Conservation (phyloP, 2,329 filamentous ascomycete species). For the Botrytis pseudocinerea region DNA sequence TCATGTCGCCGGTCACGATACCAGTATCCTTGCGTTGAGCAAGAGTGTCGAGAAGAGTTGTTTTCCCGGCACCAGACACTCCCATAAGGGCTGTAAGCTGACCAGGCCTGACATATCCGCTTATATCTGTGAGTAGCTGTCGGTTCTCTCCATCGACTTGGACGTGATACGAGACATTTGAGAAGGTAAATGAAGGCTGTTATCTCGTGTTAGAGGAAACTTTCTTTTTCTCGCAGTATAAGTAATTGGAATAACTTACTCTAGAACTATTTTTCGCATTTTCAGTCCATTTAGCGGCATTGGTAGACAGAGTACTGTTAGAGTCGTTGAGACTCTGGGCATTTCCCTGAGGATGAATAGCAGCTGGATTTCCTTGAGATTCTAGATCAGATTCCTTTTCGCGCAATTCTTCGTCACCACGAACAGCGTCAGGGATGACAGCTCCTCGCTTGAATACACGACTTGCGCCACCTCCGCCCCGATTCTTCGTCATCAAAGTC, state of each 20-base stretch:
- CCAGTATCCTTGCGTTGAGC: not conserved
- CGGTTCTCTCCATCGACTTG: not conserved
- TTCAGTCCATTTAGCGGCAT: not conserved
- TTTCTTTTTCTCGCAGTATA: not conserved
- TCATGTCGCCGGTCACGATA: not conserved
- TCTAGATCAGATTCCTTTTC: not conserved
- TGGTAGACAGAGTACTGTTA: not conserved
- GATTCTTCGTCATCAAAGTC: conserved; percentile 8
- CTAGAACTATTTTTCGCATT: not conserved
- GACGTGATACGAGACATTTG: not conserved
- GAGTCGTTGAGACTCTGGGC: not conserved
- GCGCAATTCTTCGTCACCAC: not conserved
- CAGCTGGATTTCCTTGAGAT: not conserved
- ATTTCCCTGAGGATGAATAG: not conserved
- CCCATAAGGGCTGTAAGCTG: not conserved
- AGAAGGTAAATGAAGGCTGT: not conserved
- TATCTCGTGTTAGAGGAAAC: not conserved
- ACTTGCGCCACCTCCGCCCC: not conserved
- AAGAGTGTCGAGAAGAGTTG: not conserved
- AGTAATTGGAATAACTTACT: not conserved
- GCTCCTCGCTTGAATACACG: conserved; percentile 3
- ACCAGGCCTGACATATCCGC: conserved; percentile 3
- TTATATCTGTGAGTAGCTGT: not conserved
- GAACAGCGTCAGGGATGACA: not conserved
- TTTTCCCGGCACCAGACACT: not conserved